A percentile compares a stretch with the other conserved stretches of the same genome.
Conservation (phyloP, 169 alveolate genomes). For the Toxoplasma gondii region DNA sequence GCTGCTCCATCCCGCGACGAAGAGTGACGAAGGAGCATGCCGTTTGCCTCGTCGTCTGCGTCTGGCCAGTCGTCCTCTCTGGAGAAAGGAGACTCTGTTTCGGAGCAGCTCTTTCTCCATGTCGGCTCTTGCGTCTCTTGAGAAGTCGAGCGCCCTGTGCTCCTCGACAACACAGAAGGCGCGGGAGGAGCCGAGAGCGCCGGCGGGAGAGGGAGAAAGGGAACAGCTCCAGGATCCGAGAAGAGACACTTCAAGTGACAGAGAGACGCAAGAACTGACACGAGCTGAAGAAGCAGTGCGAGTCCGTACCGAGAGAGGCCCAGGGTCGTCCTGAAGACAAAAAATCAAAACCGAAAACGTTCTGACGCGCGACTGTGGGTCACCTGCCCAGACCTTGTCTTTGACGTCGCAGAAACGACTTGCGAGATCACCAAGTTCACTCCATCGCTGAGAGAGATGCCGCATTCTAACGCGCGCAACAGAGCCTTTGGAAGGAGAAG, state of each 20-base stretch:
- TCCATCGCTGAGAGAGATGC: too few relatives aligned
- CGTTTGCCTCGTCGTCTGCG: neutral
- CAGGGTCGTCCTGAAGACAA: neutral
- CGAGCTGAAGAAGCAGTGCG: neutral
- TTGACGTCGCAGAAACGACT: too few relatives aligned
- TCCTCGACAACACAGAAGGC: neutral
- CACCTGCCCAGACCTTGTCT: too few relatives aligned
- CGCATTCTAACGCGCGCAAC: neutral
- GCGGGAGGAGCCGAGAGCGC: too few relatives aligned
- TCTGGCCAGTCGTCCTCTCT: neutral
- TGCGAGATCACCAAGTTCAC: too few relatives aligned
- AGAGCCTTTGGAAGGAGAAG: too few relatives aligned
- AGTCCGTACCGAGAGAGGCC: conserved; percentile 58
- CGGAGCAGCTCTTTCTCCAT: neutral
- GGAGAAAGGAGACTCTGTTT: neutral
- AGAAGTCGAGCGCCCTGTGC: neutral
- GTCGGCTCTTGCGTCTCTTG: neutral
- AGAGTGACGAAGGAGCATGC: neutral
- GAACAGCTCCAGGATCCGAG: conserved; percentile 56
- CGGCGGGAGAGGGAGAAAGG: conserved; percentile 1
- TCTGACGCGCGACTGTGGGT: too few relatives aligned
- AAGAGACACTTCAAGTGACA: conserved; percentile 41
- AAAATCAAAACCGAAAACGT: neutral
- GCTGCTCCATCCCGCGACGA: neutral
- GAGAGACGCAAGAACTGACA: conserved; percentile 26